Percentiles rank a stretch among this genome's conserved stretches.
phyloP scores from a whole-genome alignment of 768 basidiomycete genomes.

The Tricholoma flavovirens region DNA sequence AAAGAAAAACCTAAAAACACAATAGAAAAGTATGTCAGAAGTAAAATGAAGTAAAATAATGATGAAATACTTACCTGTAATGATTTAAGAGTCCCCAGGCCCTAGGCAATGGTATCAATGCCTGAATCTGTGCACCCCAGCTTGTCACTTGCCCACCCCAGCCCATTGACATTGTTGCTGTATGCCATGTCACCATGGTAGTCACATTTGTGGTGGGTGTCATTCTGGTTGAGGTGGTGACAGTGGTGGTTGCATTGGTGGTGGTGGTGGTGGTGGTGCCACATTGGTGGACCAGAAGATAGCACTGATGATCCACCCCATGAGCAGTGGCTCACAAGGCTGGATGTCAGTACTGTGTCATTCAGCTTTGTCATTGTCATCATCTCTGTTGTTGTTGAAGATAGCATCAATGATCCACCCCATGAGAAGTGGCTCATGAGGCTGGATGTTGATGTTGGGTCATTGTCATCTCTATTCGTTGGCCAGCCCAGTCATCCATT shows the following conservation, averaged over 20 bases:
- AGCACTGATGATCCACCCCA: not conserved
- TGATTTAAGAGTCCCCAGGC: too few species aligned
- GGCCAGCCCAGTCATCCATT: too few species aligned
- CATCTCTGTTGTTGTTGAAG: too few species aligned
- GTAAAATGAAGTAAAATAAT: not conserved
- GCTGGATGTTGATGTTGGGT: too few species aligned
- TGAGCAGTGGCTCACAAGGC: too few species aligned
- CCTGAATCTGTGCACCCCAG: not conserved
- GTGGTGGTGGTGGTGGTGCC: not conserved
- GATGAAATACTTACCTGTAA: too few species aligned
- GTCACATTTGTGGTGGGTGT: not conserved
- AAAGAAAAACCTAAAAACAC: too few species aligned
- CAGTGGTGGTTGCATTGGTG: too few species aligned
- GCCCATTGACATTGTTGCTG: not conserved
- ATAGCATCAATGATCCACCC: too few species aligned
- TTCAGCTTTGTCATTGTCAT: not conserved
- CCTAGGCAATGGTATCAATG: not conserved
- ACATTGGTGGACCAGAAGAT: not conserved
- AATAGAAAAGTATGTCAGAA: not conserved
- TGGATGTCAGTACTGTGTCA: not conserved
- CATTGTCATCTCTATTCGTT: not conserved
- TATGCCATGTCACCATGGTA: not conserved
- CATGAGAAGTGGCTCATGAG: too few species aligned
- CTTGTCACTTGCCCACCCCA: not conserved
- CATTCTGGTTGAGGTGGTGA: too few species aligned